These are phyloP conservation scores for Lactarius sanguifluus DNA, from an alignment of 768 basidiomycete genomes.

Conservation along the genomic window DNA sequence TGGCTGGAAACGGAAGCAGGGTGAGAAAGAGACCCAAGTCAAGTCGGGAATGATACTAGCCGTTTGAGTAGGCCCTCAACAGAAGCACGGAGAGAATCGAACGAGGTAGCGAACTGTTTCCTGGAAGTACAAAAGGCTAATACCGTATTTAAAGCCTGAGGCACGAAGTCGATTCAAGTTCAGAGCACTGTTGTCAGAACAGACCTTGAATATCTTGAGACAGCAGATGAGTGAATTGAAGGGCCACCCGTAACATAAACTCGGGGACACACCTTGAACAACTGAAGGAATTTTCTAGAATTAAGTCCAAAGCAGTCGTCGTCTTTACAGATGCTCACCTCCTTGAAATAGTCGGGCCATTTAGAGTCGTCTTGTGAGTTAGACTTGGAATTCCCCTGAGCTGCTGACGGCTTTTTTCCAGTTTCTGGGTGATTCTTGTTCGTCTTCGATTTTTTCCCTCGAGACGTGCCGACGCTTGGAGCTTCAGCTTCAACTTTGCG, in stretches of 20 bases:
- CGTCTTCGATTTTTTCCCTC: conserved; percentile 8
- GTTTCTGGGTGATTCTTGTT: background rate
- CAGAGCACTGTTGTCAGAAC: background rate
- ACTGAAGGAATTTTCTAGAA: conserved; percentile 8
- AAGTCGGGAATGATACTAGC: conserved; percentile 41
- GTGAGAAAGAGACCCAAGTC: conserved; percentile 13
- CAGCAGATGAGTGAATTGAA: background rate
- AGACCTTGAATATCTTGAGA: conserved; percentile 23
- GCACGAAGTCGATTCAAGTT: background rate
- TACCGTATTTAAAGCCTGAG: conserved; percentile 83
- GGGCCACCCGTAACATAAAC: background rate
- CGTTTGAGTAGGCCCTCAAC: conserved; percentile 77
- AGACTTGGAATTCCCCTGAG: conserved; percentile 19
- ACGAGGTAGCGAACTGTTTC: conserved; percentile 78
- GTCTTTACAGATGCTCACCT: conserved; percentile 35
- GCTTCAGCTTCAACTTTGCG: conserved; percentile 6
- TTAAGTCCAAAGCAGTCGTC: conserved; percentile 27
- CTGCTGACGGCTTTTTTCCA: background rate
- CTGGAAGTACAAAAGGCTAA: conserved; percentile 83
- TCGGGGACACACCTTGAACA: conserved; percentile 17
- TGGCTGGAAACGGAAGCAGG: conserved; percentile 48
- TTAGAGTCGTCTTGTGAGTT: conserved; percentile 30
- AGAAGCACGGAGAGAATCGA: conserved; percentile 69
- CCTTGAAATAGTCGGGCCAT: conserved; percentile 69
- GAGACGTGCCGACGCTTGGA: background rate